Evolutionary conservation across 345 rosid species (phyloP), one percentile per base, ranked within the genome.

Genomic region (Sisymbrium altissimum): DNA sequence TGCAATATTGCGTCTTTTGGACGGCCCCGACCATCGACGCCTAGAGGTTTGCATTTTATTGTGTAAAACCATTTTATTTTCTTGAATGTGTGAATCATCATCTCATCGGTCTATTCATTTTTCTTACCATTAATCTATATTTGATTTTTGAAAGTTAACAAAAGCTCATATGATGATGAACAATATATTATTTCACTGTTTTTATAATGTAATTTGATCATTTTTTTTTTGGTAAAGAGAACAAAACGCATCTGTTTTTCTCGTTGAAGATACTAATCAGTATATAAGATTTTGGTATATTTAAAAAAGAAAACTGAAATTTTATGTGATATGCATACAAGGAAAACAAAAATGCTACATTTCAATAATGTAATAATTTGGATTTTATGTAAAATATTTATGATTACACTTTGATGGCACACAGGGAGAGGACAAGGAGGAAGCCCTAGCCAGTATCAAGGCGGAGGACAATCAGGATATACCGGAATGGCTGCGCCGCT

Each of bases 1-100:
- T 93, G 98, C 53, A 93, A 93, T 74, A 89, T 93, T 65, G 97
- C 98, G 60, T 86, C 98, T 9, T 80, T 86, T 21, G 97, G 98
- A 70, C 87, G 93, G 76, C 87, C 98, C 0, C 83, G 96, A 70
- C 87, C 87, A 68, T 89, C 94, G 3, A 89, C 98, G 23, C 90
- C 98, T 12, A 75, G 89, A 84, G 98, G 97, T n/a, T n/a, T n/a
- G n/a, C n/a, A n/a, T n/a, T n/a, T n/a, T n/a, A n/a, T n/a, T n/a
- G n/a, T n/a, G n/a, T n/a, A n/a, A n/a, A n/a, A n/a, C n/a, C n/a
- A n/a, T n/a, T 41, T 68, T 50, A 52, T 15, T 52, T 12, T 14
- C 17, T 35, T 66, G 32, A 35, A 32, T 55, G 46, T 59, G 7
- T 18, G 23, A n/a, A 66, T 58, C 12, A 61, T 62, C 64, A 23